These are phyloP conservation scores for Zalerion maritima DNA, from an alignment of 495 filamentous ascomycete genomes.

Conservation along the genomic window DNA sequence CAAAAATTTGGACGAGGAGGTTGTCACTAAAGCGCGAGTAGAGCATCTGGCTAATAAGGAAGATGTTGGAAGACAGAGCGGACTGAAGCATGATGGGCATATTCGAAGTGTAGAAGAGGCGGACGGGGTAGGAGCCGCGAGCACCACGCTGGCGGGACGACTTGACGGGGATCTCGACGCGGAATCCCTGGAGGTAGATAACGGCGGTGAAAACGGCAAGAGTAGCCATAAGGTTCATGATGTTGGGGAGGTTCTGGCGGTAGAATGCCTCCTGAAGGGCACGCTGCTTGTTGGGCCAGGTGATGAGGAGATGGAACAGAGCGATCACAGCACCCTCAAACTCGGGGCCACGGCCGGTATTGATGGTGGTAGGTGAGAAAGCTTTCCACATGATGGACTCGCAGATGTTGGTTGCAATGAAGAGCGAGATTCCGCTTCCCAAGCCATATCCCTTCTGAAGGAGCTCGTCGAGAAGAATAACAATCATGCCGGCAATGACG, in stretches of 20 bases:
- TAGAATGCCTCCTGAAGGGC: constrained; percentile 97
- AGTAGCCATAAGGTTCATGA: constrained; percentile 96
- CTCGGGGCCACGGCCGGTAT: constrained; percentile 96
- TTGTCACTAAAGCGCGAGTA: constrained; percentile 98
- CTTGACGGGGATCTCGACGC: constrained; percentile 99
- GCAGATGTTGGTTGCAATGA: constrained; percentile 99
- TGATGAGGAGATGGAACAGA: constrained; percentile 93
- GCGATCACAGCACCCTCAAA: constrained; percentile 99
- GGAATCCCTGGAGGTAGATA: constrained; percentile 99
- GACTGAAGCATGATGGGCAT: constrained; percentile 99
- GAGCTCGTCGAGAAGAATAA: constrained; percentile 97
- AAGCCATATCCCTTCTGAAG: constrained; percentile 99
- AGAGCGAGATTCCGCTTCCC: constrained; percentile 94
- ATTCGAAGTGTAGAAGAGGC: constrained; percentile 78
- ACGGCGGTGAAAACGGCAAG: constrained; percentile 88
- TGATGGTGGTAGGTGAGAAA: constrained; percentile 97
- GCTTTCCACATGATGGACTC: constrained; percentile 99
- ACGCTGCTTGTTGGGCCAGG: constrained; percentile 96
- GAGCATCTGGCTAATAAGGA: constrained; percentile 96
- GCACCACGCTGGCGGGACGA: constrained; percentile 97
- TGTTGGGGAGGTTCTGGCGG: constrained; percentile 97
- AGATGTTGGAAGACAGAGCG: constrained; percentile 95
- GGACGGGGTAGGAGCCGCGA: constrained; percentile 69
- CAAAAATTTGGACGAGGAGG: constrained; percentile 87
- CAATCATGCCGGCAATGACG: constrained; percentile 89